phyloP scores from a whole-genome alignment of 192 early-diverging fungal genomes.

The Bifiguratus adelaidae region DNA sequence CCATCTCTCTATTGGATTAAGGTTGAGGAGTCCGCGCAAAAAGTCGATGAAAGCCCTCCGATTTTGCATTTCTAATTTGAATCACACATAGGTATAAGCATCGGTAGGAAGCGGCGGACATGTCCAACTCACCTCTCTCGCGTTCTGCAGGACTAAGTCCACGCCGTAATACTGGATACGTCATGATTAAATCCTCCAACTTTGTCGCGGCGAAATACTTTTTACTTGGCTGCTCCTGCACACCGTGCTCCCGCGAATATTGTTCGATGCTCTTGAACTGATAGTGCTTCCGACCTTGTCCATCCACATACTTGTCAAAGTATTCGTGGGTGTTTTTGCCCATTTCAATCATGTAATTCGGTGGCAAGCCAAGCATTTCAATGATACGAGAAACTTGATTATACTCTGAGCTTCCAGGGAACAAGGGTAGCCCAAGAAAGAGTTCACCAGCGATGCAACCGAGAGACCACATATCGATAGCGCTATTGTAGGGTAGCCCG shows the following conservation, averaged over 20 bases:
- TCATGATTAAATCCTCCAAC: slow-evolving; percentile 76
- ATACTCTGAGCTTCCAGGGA: slow-evolving; percentile 93
- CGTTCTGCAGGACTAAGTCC: slow-evolving; percentile 50
- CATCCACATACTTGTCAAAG: slow-evolving; percentile 56
- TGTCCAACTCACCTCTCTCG: slow-evolving; percentile 65
- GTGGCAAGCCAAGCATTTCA: slow-evolving; percentile 90
- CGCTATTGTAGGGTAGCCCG: slow-evolving; percentile 82
- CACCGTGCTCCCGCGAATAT: slow-evolving; percentile 72
- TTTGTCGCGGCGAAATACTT: slow-evolving; percentile 84
- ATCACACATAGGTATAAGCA: no score
- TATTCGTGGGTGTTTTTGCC: slow-evolving; percentile 81
- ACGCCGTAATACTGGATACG: slow-evolving; percentile 70
- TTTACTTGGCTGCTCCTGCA: slow-evolving; percentile 85
- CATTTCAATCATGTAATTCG: slow-evolving; percentile 86
- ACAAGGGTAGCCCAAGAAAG: slow-evolving; percentile 90
- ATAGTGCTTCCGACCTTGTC: slow-evolving; percentile 37
- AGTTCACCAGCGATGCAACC: slow-evolving; percentile 97
- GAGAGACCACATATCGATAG: slow-evolving; percentile 98
- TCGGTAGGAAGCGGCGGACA: no score
- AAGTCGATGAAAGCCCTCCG: slow-evolving; percentile 85
- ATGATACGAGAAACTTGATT: slow-evolving; percentile 91
- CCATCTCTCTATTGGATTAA: slow-evolving; percentile 92
- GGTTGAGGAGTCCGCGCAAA: slow-evolving; percentile 73
- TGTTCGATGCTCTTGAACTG: slow-evolving; percentile 69
- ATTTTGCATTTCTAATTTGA: slow-evolving; percentile 49